Conservation (phyloP, 257 asterid genomes). For the Nicotiana undulata region DNA sequence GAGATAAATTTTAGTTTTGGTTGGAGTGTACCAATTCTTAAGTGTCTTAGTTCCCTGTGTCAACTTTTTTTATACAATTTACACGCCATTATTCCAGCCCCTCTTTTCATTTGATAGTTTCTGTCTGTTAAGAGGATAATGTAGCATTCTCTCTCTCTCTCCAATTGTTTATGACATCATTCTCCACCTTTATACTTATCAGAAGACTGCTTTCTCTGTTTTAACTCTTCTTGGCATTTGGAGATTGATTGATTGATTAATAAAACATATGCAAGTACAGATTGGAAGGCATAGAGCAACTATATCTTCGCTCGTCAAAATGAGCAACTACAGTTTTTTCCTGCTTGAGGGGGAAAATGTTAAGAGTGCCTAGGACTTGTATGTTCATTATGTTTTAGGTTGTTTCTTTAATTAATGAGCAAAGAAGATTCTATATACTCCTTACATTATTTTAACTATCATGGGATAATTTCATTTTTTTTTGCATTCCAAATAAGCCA, state of each 20-base stretch:
- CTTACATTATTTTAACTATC: background rate
- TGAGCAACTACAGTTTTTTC: background rate
- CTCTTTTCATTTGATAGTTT: background rate
- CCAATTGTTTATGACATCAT: background rate
- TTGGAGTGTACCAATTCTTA: background rate
- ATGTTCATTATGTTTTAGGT: background rate
- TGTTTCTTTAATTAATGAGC: background rate
- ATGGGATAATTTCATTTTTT: background rate
- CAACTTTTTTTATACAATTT: background rate
- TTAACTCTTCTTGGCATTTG: slow-evolving; percentile 1
- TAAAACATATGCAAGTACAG: background rate
- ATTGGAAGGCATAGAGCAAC: background rate
- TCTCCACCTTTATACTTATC: background rate
- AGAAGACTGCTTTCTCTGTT: background rate
- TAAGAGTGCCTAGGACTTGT: background rate
- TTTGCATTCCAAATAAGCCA: background rate
- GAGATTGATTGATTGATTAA: background rate
- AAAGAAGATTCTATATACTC: background rate
- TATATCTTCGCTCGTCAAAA: background rate
- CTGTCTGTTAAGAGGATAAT: background rate
- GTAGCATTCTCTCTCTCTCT: background rate
- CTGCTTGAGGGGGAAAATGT: background rate
- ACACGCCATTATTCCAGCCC: background rate
- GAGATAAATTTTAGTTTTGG: too few relatives aligned
- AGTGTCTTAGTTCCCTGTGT: background rate